Evolutionary conservation across 2,329 filamentous ascomycete genomes (phyloP).

Genomic region (Chlorencoelia australis): DNA sequence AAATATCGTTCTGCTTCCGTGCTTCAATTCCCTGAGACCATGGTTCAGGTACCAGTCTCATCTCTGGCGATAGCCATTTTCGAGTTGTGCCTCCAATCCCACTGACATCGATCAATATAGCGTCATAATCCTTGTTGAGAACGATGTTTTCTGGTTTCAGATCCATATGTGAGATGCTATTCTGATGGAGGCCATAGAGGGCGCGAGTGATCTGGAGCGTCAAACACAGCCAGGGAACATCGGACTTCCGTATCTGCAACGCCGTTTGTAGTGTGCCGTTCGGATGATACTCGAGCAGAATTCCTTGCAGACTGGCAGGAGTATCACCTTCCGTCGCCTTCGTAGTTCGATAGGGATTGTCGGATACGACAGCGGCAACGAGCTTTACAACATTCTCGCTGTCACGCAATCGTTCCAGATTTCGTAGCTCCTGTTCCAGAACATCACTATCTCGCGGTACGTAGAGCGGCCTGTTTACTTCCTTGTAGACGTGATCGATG

Average conservation of each 20-base stretch:
- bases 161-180: slow-evolving; percentile 19
- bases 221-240: slow-evolving; percentile 11
- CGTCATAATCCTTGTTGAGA: slow-evolving; percentile 8
- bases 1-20: slow-evolving; percentile 16
- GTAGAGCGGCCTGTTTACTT: slow-evolving; percentile 17
- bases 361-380: slow-evolving; percentile 15
- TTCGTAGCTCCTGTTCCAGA: slow-evolving; percentile 19
- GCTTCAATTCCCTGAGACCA: slow-evolving; percentile 10
- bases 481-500: slow-evolving; percentile 20
- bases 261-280: no score
- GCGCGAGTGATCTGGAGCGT: slow-evolving; percentile 17
- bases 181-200: slow-evolving; percentile 13
- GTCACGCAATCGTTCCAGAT: slow-evolving; percentile 14
- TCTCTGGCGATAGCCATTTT: slow-evolving; percentile 19
- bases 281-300: slow-evolving; percentile 18
- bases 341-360: slow-evolving; percentile 12
- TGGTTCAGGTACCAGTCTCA: slow-evolving; percentile 11
- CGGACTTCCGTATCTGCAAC: slow-evolving; percentile 7
- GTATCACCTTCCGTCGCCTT: not conserved
- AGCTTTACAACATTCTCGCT: slow-evolving; percentile 14
- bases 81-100: slow-evolving; percentile 13
- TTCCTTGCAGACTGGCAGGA: slow-evolving; percentile 10
- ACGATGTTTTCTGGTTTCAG: slow-evolving; percentile 19
- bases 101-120: slow-evolving; percentile 18
- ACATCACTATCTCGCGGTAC: slow-evolving; percentile 17